Evolutionary conservation across 1,284 basidiomycete species (phyloP).

Genomic region (Somion occarium): DNA sequence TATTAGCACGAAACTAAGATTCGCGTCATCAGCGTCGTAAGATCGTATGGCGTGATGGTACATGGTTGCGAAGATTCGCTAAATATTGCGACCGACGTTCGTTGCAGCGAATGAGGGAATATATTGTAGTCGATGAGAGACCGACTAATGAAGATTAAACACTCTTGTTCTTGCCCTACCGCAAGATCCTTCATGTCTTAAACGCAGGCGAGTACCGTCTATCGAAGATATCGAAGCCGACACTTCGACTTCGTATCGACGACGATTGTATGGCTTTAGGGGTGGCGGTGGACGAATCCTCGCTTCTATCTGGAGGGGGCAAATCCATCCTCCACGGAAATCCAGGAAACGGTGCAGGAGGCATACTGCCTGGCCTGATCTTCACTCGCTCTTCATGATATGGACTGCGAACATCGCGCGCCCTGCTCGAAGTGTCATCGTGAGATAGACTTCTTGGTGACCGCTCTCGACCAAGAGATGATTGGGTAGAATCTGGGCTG

Average conservation of each 20-base stretch:
- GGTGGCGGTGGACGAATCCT: not conserved
- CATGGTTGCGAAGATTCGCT: not conserved
- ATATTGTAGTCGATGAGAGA: no score
- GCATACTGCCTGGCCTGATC: conserved; percentile 19
- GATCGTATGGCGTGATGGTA: not conserved
- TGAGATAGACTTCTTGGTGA: not conserved
- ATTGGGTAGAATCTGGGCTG: not conserved
- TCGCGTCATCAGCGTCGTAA: not conserved
- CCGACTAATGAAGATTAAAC: no score
- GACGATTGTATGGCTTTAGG: not conserved
- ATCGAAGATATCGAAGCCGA: not conserved
- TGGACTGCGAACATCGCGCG: no score
- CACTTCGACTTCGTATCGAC: not conserved
- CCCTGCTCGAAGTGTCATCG: no score
- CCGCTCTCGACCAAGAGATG: not conserved
- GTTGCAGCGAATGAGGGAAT: no score
- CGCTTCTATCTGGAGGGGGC: not conserved
- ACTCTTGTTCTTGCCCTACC: no score
- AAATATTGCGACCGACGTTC: no score
- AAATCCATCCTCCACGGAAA: conserved; percentile 10
- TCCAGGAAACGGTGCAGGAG: conserved; percentile 16
- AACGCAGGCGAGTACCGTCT: no score
- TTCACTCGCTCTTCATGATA: not conserved
- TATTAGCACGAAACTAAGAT: no score
- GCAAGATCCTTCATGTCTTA: no score